These are phyloP conservation scores for Lasiosphaeria hispida DNA, from an alignment of 495 filamentous ascomycete species.

Conservation along the genomic window DNA sequence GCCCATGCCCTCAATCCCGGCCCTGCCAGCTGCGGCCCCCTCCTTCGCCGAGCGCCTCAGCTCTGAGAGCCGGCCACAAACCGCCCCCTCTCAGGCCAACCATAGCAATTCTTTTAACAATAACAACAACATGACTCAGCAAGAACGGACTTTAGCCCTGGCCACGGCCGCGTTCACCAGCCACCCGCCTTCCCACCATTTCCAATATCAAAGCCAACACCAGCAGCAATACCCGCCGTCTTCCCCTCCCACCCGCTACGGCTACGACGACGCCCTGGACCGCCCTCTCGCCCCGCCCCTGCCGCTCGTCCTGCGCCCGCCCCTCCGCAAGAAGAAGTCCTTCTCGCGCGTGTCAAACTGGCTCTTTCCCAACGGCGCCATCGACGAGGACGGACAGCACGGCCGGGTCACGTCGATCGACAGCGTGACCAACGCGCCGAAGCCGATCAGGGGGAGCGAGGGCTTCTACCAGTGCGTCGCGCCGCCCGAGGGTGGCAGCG, in stretches of 20 bases:
- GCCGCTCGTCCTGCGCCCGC: slow-evolving; percentile 48
- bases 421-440: slow-evolving; percentile 48
- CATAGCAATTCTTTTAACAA: not conserved
- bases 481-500: slow-evolving; percentile 20
- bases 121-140: slow-evolving; percentile 16
- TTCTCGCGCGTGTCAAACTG: slow-evolving; percentile 56
- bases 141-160: slow-evolving; percentile 20
- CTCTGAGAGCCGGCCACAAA: slow-evolving; percentile 35
- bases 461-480: slow-evolving; percentile 55
- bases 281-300: slow-evolving; percentile 50
- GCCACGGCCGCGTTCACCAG: slow-evolving; percentile 20
- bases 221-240: slow-evolving; percentile 3
- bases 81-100: slow-evolving; percentile 27
- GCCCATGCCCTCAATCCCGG: slow-evolving; percentile 47
- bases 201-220: too few relatives aligned
- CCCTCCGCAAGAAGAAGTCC: slow-evolving; percentile 56
- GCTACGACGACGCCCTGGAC: slow-evolving; percentile 20
- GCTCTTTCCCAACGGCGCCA: slow-evolving; percentile 41
- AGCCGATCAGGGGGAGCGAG: slow-evolving; percentile 43
- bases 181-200: slow-evolving; percentile 8
- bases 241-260: slow-evolving; percentile 20
- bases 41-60: slow-evolving; percentile 50
- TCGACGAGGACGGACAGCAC: not conserved
- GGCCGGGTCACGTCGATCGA: slow-evolving; percentile 35
- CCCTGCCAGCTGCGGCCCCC: slow-evolving; percentile 44